phyloP scores from a whole-genome alignment of 768 basidiomycete species.

The Lentinula detonsa region DNA sequence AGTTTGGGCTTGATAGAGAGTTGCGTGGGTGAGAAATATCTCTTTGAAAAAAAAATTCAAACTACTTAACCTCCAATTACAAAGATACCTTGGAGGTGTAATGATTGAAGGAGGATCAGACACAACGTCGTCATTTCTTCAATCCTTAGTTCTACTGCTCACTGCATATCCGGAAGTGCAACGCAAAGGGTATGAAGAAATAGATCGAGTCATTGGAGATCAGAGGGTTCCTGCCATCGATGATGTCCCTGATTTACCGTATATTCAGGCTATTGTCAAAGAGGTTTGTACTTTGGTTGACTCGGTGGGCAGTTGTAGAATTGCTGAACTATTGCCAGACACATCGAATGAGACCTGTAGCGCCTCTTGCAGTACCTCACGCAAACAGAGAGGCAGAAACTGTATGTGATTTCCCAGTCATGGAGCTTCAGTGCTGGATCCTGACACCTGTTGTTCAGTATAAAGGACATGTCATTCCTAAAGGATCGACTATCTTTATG shows the following conservation, averaged over 20 bases:
- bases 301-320: background rate
- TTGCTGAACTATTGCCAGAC: background rate
- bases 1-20: constrained; percentile 19
- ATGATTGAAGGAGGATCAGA: constrained; percentile 25
- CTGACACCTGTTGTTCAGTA: background rate
- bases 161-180: constrained; percentile 18
- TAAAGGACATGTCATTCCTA: constrained; percentile 10
- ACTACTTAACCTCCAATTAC: background rate
- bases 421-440: background rate
- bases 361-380: background rate
- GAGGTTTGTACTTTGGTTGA: constrained; percentile 9
- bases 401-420: background rate
- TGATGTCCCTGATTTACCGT: constrained; percentile 15
- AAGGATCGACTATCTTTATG: constrained; percentile 11
- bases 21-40: constrained; percentile 14
- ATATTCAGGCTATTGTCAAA: constrained; percentile 17
- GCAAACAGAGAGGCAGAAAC: background rate
- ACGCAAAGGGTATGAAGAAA: constrained; percentile 20
- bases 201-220: constrained; percentile 21
- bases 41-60: background rate
- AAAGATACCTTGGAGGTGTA: constrained; percentile 24
- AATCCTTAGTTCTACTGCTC: constrained; percentile 15
- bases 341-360: constrained; percentile 7
- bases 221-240: constrained; percentile 14
- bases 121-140: constrained; percentile 20